Base-by-base conservation (phyloP, 2,329 filamentous ascomycete genomes). In the Penicillium sp. region DNA sequence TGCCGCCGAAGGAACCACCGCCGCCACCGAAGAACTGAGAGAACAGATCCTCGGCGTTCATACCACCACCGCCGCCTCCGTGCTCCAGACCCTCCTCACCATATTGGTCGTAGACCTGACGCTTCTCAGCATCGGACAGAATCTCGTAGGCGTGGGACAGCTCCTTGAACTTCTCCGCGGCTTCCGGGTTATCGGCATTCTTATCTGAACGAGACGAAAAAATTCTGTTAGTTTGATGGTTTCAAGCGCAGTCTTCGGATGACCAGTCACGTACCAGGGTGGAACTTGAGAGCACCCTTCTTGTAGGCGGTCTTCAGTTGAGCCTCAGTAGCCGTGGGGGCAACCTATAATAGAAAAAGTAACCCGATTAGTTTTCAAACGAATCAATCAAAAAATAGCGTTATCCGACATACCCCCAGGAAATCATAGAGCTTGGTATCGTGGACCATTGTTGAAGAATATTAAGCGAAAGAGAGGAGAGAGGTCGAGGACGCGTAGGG, bases 141-240 rank as follows among this genome's bases (percentile, higher is more conserved):
- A 96, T 85, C 82, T 99, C 95, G 79, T 98, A 99, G 61, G 95
- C 95, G 73, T 93, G 89, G 64, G 92, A 96, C 60, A 97, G 85
- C 71, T 97, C 93, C 83, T 99, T 98, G 88, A 99, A 99, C 79
- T 97, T 99, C 61, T 96, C 92, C 68, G 93, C 92, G 51, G 95
- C 93, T 26, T 88, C 90, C 42, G 93, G 92, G 81, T 96, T 96
- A 81, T 95, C 87, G 64, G 89, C 87, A 78, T 99, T 99, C 85
- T 99, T 99, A 79, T 99, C 93, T 96, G 67, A 37, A 55, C 16
- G 14, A 29, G 39, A 8, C 39, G 19, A 51, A 25, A 54, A 35
- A 49, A 21, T 3, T 45, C 50, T 27, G 48, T 39, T 29, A 60
- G 26, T 49, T 56, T 26, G 58, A 26, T 46, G 21, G 19, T 33